Conservation (phyloP, 2,329 filamentous ascomycete genomes). For the Phyllosticta citrichinensis region DNA sequence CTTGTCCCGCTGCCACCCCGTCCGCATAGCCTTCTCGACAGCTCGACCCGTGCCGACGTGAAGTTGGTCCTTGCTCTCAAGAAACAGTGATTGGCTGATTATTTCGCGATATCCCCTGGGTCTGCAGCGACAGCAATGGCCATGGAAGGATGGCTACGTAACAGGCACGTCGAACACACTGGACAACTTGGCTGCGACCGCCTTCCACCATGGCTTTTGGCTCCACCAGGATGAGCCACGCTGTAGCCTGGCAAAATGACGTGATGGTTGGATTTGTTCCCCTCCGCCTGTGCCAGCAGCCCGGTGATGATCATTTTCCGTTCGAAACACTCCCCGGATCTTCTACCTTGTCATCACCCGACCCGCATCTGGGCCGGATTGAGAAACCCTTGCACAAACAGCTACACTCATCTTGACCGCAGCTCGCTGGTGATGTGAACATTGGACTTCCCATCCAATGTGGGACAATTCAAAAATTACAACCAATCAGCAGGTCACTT, state of each 20-base stretch:
- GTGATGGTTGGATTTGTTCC: not conserved
- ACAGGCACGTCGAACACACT: not conserved
- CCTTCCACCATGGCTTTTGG: not conserved
- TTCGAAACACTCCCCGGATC: not conserved
- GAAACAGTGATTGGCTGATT: not conserved
- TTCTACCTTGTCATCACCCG: not conserved
- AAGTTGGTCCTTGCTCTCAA: not conserved
- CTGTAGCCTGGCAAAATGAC: not conserved
- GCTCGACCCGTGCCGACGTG: not conserved
- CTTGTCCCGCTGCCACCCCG: not conserved
- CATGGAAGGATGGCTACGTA: not conserved
- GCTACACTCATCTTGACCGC: not conserved
- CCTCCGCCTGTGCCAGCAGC: not conserved
- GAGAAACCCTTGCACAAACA: not conserved
- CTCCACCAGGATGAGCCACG: not conserved
- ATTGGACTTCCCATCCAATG: not conserved
- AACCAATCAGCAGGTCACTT: not conserved
- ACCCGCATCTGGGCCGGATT: not conserved
- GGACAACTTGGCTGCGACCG: not conserved
- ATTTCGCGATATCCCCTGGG: not conserved
- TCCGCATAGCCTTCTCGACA: not conserved
- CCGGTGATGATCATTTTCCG: not conserved
- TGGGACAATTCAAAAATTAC: not conserved
- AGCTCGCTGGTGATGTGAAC: too few relatives aligned
- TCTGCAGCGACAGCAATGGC: not conserved